A percentile compares a stretch with the other conserved stretches of the same genome.
Evolutionary conservation across 345 rosid genomes (phyloP).

Genomic region (Arabis alpina): DNA sequence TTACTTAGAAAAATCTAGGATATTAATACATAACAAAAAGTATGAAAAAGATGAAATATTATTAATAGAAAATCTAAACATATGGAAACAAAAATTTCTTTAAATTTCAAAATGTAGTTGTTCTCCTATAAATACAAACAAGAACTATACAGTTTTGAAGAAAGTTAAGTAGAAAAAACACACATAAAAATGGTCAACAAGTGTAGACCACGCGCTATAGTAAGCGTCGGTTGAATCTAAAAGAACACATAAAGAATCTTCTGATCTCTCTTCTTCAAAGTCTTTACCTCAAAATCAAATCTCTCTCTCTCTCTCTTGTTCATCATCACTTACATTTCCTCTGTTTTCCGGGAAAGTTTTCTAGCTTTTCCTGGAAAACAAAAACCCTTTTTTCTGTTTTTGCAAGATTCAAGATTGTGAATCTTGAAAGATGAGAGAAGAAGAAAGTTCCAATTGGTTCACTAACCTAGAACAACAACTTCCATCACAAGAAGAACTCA

Average conservation of each 20-base stretch:
- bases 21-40: too few species aligned
- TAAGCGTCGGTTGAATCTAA: conserved; percentile 42
- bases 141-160: conserved; percentile 9
- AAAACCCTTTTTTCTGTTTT: background rate
- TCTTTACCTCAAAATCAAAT: conserved; percentile 41
- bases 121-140: background rate
- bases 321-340: conserved; percentile 20
- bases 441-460: conserved; percentile 82
- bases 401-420: conserved; percentile 9
- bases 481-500: conserved; percentile 86
- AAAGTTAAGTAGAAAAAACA: background rate
- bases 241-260: conserved; percentile 30
- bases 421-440: conserved; percentile 62
- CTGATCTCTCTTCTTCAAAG: conserved; percentile 39
- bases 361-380: background rate
- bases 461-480: conserved; percentile 89
- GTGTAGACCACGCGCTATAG: conserved; percentile 38
- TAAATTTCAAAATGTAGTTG: background rate
- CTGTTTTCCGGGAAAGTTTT: conserved; percentile 5
- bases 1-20: too few species aligned
- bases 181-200: conserved; percentile 21
- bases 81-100: background rate
- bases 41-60: too few species aligned
- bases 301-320: conserved; percentile 13
- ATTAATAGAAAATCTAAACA: background rate